Evolutionary conservation across 2,329 filamentous ascomycete species (phyloP).

Genomic region (Penicillium griseofulvum): DNA sequence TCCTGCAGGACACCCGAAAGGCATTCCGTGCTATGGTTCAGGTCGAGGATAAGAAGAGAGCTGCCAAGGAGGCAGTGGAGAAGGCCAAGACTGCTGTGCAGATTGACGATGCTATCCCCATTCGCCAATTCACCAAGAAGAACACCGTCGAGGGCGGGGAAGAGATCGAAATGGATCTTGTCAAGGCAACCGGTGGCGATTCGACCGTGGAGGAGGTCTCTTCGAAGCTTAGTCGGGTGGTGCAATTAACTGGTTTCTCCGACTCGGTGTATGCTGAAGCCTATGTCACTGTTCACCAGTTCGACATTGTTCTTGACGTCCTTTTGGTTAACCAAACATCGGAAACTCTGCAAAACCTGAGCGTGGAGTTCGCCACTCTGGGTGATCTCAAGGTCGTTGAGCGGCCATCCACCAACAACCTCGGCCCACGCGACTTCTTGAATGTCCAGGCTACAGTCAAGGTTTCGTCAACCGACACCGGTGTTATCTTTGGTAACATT

Average conservation of each 20-base stretch:
- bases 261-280: conserved; percentile 98
- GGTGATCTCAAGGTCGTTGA: conserved; percentile 98
- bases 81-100: conserved; percentile 93
- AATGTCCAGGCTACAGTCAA: conserved; percentile 99
- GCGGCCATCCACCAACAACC: conserved; percentile 90
- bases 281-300: conserved; percentile 98
- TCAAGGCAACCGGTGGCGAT: conserved; percentile 91
- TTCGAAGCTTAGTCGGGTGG: conserved; percentile 92
- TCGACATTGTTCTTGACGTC: conserved; percentile 96
- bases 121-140: conserved; percentile 91
- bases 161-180: conserved; percentile 83
- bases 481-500: conserved; percentile 98
- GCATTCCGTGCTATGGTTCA: conserved; percentile 97
- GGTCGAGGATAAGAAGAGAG: conserved; percentile 94
- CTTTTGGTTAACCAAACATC: conserved; percentile 95
- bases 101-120: conserved; percentile 90
- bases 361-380: conserved; percentile 96
- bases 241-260: conserved; percentile 96
- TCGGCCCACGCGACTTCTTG: conserved; percentile 93
- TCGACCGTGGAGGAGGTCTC: conserved; percentile 78
- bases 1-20: conserved; percentile 89
- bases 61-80: conserved; percentile 87
- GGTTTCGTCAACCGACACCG: conserved; percentile 95
- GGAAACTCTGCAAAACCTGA: conserved; percentile 93
- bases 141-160: conserved; percentile 77